A percentile compares a stretch with the other conserved stretches of the same genome.
Conservation (phyloP, 2,329 filamentous ascomycete genomes). For the Diplocarpon mali region DNA sequence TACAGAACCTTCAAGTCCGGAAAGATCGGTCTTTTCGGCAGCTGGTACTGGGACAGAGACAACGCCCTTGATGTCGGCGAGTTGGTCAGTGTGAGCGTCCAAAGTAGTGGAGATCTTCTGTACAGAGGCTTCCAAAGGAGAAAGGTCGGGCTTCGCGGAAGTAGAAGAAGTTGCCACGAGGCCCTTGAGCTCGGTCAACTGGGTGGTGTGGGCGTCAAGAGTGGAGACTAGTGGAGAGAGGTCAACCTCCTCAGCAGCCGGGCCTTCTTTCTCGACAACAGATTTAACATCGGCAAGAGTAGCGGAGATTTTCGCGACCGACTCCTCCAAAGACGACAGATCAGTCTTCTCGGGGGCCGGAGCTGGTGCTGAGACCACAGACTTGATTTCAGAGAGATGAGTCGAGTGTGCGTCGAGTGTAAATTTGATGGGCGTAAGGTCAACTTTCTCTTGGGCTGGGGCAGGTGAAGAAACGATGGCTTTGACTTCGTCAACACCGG, state of each 20-base stretch:
- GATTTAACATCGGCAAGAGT: constrained; percentile 15
- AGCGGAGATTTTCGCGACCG: constrained; percentile 8
- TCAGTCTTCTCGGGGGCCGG: constrained; percentile 14
- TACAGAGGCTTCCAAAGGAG: constrained; percentile 7
- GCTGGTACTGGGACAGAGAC: constrained; percentile 5
- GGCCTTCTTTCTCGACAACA: constrained; percentile 2
- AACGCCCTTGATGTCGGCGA: constrained; percentile 6
- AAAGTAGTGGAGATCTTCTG: constrained; percentile 6
- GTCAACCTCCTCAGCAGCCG: constrained; percentile 2
- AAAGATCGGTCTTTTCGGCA: constrained; percentile 5
- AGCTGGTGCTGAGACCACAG: constrained; percentile 6
- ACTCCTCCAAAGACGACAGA: constrained; percentile 11
- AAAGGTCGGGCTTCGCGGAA: constrained; percentile 6
- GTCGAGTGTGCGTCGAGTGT: constrained; percentile 13
- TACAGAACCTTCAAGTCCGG: constrained; percentile 6
- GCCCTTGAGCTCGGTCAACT: constrained; percentile 9
- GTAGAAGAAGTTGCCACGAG: constrained; percentile 2
- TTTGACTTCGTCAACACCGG: constrained; percentile 6
- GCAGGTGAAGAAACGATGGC: constrained; percentile 10
- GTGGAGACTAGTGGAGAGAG: constrained; percentile 5
- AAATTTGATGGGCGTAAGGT: constrained; percentile 7
- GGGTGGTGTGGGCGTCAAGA: constrained; percentile 7
- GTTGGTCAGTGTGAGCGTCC: constrained; percentile 6
- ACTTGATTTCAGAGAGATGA: constrained; percentile 16
- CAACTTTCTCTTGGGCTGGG: constrained; percentile 9